Evolutionary conservation across 495 filamentous ascomycete genomes (phyloP).

Genomic region (Aspergillus indologenus): DNA sequence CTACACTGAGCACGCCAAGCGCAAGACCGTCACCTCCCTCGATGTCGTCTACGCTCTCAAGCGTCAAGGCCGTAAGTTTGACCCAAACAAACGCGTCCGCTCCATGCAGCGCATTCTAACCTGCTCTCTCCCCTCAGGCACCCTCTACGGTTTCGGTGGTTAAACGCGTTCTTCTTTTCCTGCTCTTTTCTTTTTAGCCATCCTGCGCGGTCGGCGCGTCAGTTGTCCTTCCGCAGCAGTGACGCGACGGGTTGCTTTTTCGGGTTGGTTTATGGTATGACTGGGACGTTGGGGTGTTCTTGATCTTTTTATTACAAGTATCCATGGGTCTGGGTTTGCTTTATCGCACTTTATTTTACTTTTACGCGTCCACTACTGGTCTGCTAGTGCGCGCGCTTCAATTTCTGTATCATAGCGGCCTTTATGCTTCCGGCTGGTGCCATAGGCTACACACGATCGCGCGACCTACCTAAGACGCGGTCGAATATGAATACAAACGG

Average conservation of each 20-base stretch:
- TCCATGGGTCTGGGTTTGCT: conserved; percentile 53
- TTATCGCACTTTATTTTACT: conserved; percentile 40
- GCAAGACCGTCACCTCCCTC: conserved; percentile 96
- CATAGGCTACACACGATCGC: conserved; percentile 36
- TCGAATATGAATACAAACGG: conserved; percentile 46
- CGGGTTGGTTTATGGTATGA: conserved; percentile 50
- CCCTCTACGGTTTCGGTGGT: conserved; percentile 99
- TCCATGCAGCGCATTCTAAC: conserved; percentile 30
- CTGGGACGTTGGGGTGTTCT: conserved; percentile 54
- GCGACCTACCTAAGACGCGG: conserved; percentile 23
- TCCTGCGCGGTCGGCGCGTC: conserved; percentile 39
- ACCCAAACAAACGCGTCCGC: not conserved
- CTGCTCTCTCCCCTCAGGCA: conserved; percentile 38
- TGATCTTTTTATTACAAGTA: conserved; percentile 41
- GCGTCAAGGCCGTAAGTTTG: conserved; percentile 78
- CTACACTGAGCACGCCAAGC: conserved; percentile 98
- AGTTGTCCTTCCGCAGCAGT: conserved; percentile 31
- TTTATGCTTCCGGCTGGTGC: conserved; percentile 43
- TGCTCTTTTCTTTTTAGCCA: conserved; percentile 29
- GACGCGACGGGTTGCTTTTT: conserved; percentile 41
- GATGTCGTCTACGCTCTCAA: conserved; percentile 98
- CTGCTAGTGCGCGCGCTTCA: conserved; percentile 44
- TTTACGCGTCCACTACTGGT: conserved; percentile 45
- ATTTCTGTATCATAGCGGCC: conserved; percentile 51
- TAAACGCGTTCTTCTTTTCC: conserved; percentile 53